phyloP scores from a whole-genome alignment of 2,329 filamentous ascomycete genomes.

The Penicillium sp. region DNA sequence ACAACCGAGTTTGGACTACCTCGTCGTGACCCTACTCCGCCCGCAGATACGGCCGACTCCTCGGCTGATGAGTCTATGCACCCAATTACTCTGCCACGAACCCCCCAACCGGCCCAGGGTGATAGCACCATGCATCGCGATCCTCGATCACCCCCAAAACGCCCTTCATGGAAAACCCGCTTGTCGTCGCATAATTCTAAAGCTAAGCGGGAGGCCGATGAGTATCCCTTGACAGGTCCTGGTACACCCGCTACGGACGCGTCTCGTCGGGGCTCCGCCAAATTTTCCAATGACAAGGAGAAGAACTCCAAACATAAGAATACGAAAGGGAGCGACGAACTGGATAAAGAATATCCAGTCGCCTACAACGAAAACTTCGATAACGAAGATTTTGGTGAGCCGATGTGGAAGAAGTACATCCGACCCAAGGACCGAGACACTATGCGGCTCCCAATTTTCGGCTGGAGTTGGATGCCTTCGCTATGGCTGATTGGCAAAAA shows the following conservation, averaged over 20 bases:
- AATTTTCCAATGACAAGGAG: too few species aligned
- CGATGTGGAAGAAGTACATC: slow-evolving; percentile 79
- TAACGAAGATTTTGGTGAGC: slow-evolving; percentile 61
- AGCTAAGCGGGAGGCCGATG: slow-evolving; percentile 30
- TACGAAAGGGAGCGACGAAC: slow-evolving; percentile 12
- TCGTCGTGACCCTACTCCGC: slow-evolving; percentile 5
- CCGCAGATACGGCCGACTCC: slow-evolving; percentile 3
- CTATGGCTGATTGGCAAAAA: slow-evolving; percentile 81
- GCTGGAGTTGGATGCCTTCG: slow-evolving; percentile 67
- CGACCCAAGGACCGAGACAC: slow-evolving; percentile 79
- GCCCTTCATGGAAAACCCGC: slow-evolving; percentile 35
- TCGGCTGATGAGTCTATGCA: slow-evolving; percentile 3
- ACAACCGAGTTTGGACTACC: slow-evolving; percentile 8
- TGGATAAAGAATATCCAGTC: slow-evolving; percentile 54
- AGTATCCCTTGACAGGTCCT: slow-evolving; percentile 38
- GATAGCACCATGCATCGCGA: slow-evolving; percentile 4
- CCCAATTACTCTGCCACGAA: slow-evolving; percentile 5
- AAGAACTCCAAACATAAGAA: too few species aligned
- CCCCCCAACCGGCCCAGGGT: slow-evolving; percentile 5
- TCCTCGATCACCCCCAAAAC: slow-evolving; percentile 19
- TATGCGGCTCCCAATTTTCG: slow-evolving; percentile 67
- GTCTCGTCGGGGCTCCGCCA: slow-evolving; percentile 4
- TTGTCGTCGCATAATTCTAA: slow-evolving; percentile 33
- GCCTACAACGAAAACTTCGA: slow-evolving; percentile 63
- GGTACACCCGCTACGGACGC: slow-evolving; percentile 24